A percentile compares a stretch with the other conserved stretches of the same genome.
Conservation (phyloP, 345 rosid genomes). For the Gossypium mustelinum region DNA sequence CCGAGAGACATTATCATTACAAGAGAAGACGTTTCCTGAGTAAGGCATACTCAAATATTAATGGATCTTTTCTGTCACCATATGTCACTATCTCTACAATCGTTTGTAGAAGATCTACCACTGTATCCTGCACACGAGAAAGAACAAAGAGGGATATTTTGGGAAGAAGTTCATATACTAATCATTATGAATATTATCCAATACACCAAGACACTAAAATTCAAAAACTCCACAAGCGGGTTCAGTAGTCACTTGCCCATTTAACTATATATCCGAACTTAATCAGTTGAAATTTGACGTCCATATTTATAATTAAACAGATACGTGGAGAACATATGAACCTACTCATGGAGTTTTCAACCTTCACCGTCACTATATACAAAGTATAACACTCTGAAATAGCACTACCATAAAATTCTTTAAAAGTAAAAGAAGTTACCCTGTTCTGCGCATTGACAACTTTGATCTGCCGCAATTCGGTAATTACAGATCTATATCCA, state of each 20-base stretch:
- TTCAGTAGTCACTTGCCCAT: neutral
- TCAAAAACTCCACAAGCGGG: neutral
- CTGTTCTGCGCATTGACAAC: slow-evolving; percentile 41
- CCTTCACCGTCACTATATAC: neutral
- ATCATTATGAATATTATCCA: neutral
- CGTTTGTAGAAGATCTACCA: slow-evolving; percentile 36
- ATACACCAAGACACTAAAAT: neutral
- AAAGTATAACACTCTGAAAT: neutral
- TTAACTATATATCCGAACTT: neutral
- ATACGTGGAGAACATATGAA: neutral
- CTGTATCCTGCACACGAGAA: neutral
- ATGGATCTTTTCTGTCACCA: slow-evolving; percentile 56
- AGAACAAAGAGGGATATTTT: neutral
- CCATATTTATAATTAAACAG: slow-evolving; percentile 5
- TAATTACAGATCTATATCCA: slow-evolving; percentile 35
- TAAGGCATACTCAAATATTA: slow-evolving; percentile 47
- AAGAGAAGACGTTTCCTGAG: neutral
- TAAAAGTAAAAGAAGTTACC: slow-evolving; percentile 26
- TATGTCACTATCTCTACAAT: slow-evolving; percentile 63
- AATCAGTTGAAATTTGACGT: neutral
- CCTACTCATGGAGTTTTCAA: neutral
- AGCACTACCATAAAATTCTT: neutral
- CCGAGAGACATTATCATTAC: neutral
- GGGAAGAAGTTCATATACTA: neutral
- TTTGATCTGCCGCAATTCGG: slow-evolving; percentile 44